Base-by-base conservation (phyloP, 192 early-diverging fungal species). In the Polychytrium aggregatum region DNA sequence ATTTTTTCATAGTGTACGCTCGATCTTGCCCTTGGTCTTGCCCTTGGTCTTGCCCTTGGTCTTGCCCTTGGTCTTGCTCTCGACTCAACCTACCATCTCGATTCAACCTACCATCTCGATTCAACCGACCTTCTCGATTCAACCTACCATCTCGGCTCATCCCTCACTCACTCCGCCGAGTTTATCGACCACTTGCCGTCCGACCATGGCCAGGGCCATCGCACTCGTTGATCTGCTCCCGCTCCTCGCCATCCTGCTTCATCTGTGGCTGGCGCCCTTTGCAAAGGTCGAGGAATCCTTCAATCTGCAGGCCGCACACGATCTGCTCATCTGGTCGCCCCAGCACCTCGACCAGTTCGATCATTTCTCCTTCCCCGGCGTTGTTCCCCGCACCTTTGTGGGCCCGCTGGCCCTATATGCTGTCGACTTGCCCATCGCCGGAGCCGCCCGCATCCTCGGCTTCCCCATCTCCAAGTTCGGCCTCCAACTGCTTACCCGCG, bases 251-350 rank as follows among this genome's bases (percentile, higher is more conserved):
- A 13, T 57, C 9, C 2, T 49, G 29, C 18, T 42, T 0, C 30
- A 59, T 31, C 44, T 59, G 7, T 9, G 10, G 41, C 20, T 28
- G 16, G 48, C 44, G 24, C 94, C 90, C 0, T 95, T 67, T 62
- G 90, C 92, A 29, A 98, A 98, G 64, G 92, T 98, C 43, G 92
- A 98, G 62, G 94, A 98, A 61, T 90, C 85, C 54, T 98, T 98
- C 69, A 90, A 87, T 55, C 48, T 90, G 40, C 94, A 98, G 64
- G 92, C 94, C 4, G 72, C 76, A 5, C 90, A 98, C 60, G 94
- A 98, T 55, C 71, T 96, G 26, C 50, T 94, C 67, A 71, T 70
- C 66, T 35, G 54, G 50, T 41, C 42, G 2, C 51, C 53, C 2
- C 13, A 24, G 2, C 46, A 31, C 20, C 36, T 67, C 14, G 17